These are phyloP conservation scores for Purshia tridentata DNA, from an alignment of 306 rosid genomes.

Conservation along the genomic window DNA sequence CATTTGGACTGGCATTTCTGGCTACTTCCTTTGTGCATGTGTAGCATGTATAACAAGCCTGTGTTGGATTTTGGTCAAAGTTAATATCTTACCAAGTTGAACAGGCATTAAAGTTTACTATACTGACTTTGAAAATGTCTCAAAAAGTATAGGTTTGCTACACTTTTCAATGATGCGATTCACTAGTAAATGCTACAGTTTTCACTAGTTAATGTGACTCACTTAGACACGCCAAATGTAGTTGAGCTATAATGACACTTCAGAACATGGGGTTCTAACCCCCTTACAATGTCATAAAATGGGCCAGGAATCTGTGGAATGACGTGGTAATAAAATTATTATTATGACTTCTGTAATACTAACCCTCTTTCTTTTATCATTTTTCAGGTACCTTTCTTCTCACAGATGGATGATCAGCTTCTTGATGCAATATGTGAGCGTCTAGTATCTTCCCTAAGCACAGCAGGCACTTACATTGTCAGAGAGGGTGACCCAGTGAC, in stretches of 20 bases:
- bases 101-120: background rate
- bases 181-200: background rate
- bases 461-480: constrained; percentile 80
- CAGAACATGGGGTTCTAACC: constrained; percentile 7
- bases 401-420: constrained; percentile 96
- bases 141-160: background rate
- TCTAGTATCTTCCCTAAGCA: constrained; percentile 87
- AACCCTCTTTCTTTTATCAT: constrained; percentile 16
- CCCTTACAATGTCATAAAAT: background rate
- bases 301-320: constrained; percentile 13
- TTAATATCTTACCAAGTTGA: background rate
- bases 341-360: constrained; percentile 7
- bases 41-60: background rate
- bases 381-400: constrained; percentile 91
- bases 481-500: constrained; percentile 95
- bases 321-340: background rate
- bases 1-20: background rate
- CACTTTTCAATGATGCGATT: background rate
- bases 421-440: constrained; percentile 97
- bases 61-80: background rate
- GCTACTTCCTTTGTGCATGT: constrained; percentile 10
- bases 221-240: background rate
- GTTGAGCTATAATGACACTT: background rate
- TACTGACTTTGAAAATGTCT: constrained; percentile 1
- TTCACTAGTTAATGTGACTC: background rate